These are phyloP conservation scores for Halenospora varia DNA, from an alignment of 495 filamentous ascomycete species.

Conservation along the genomic window DNA sequence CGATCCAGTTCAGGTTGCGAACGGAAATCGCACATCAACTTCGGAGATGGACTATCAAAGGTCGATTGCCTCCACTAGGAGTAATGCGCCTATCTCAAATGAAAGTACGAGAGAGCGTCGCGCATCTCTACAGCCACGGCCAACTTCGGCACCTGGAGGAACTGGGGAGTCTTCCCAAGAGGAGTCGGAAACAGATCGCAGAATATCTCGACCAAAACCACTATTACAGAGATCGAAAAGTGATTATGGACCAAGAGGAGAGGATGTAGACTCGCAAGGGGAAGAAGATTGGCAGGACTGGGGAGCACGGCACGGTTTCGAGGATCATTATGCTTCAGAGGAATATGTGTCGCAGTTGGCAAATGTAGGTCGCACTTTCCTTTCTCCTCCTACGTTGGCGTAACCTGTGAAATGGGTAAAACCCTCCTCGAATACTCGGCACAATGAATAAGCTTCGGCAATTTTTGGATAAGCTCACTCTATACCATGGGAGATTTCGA, in stretches of 20 bases:
- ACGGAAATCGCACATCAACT: slow-evolving; percentile 2
- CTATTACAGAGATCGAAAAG: slow-evolving; percentile 66
- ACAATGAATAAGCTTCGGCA: too few relatives aligned
- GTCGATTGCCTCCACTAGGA: background rate
- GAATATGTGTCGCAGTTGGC: slow-evolving; percentile 56
- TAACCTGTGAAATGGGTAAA: too few relatives aligned
- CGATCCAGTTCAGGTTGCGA: slow-evolving; percentile 11
- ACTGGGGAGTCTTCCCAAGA: slow-evolving; percentile 24
- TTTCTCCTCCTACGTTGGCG: slow-evolving; percentile 14
- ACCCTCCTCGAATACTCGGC: too few relatives aligned
- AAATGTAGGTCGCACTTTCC: slow-evolving; percentile 41
- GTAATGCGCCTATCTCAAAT: background rate
- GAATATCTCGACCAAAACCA: slow-evolving; percentile 42
- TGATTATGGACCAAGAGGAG: slow-evolving; percentile 56
- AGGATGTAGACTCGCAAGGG: slow-evolving; percentile 33
- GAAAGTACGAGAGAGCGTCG: background rate
- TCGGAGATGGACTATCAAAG: slow-evolving; percentile 7
- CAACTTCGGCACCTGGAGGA: slow-evolving; percentile 14
- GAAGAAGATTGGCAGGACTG: slow-evolving; percentile 38
- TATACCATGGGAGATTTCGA: too few relatives aligned
- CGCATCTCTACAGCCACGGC: slow-evolving; percentile 12
- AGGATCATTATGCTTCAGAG: slow-evolving; percentile 65
- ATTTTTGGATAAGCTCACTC: too few relatives aligned
- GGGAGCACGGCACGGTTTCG: slow-evolving; percentile 63
- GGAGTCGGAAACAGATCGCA: slow-evolving; percentile 20